Base-by-base conservation (phyloP, 352 stramenopile species). In the Phytophthora litchii region DNA sequence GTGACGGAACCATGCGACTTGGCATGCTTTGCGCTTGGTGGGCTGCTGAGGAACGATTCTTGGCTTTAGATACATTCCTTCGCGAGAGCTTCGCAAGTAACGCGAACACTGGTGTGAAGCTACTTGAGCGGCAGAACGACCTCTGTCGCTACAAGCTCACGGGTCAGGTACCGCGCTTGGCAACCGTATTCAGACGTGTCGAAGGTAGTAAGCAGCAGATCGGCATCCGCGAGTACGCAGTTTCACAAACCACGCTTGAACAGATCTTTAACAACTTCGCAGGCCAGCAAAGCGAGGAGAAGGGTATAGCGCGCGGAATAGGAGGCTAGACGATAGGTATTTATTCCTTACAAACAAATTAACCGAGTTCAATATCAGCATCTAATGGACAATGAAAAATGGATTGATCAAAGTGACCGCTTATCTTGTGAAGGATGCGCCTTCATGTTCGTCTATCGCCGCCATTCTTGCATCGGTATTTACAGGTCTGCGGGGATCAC, bases 241-340 rank as follows among this genome's bases (percentile, higher is more conserved):
- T 97, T 12, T 94, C 72, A 8, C 86, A 97, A 64, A 97, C 89
- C 32, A 92, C 88, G 13, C 72, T 98, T 13, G 89, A 97, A 77
- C 90, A 97, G 61, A 95, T 98, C 42, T 98, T 98, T 74, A 96
- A 97, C 63, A 72, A 71, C 27, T 97, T 97, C 49, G 88, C 90
- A 11, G 76, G 76, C 19, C 70, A 96, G 64, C 88, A 97, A 56
- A 74, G 60, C 36, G 75, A 89, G 41, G 80, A 89, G 58, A 74
- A 81, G 45, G 77, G 75, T 19, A 70, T 88, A 17, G 80, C 80
- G 25, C 72, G 77, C 12, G 76, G 76, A 29, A 68, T 74, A 14
- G 54, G 59, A n/a, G 54, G 59, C 27, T 69, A 73, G 51, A 50
- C 10, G 21, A 29, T n/a, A 49, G 25, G 12, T 20, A 47, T 37